Base-by-base conservation (phyloP, 352 stramenopile species). In the Phytophthora quininea region DNA sequence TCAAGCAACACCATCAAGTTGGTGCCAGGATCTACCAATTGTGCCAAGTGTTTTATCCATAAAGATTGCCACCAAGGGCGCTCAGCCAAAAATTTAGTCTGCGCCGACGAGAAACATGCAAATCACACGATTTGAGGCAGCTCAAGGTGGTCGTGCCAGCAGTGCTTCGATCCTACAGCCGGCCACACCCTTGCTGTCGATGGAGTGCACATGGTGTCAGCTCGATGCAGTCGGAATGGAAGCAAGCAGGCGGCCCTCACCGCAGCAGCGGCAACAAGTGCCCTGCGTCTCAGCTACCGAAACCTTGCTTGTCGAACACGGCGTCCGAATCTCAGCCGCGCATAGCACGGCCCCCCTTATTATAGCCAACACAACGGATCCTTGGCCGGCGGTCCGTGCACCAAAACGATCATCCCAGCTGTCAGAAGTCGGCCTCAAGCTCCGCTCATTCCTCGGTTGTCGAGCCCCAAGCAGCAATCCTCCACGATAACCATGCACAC, bases 401-500 rank as follows among this genome's bases (percentile, higher is more conserved):
- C 46, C 27, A 31, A 31, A 31, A 40, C 35, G 35, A 11, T 11
- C 6, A 52, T 52, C 46, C n/a, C 46, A 31, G 46, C 46, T 52
- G 19, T 7, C 2, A 7, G 15, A 19, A 53, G 47, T 10, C 30
- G 19, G 19, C 19, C 19, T 24, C 19, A 24, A 24, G 19, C 19
- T 7, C 29, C 27, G 7, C 19, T 53, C 47, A 38, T 19, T 38
- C 47, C 12, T 19, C 19, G 19, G 0, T 19, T 53, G 15, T 24
- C 3, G 24, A 4, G 9, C 40, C 9, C 40, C 40, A 47, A 47
- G 40, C 40, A 47, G 4, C 40, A 47, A 14, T 24, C 11, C 43
- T 24, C 15, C 40, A 24, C 2, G 19, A n/a, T 6, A 6, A 79
- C 67, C 49, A 52, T 40, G 35, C 35, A 65, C 54, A 71, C 47